Conservation (phyloP, 2,329 filamentous ascomycete genomes). For the Trichoderma polysporum region DNA sequence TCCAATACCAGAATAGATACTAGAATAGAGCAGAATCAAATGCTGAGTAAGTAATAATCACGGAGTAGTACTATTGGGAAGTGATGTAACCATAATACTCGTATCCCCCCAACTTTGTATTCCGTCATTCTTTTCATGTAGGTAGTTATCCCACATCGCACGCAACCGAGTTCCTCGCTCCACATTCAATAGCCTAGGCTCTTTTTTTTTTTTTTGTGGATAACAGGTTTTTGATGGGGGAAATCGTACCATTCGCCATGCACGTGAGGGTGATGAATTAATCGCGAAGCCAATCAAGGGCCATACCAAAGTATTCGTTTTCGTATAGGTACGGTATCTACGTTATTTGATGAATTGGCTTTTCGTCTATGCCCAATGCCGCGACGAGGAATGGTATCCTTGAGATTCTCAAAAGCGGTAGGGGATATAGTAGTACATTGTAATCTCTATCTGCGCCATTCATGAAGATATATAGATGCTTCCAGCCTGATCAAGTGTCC, state of each 20-base stretch:
- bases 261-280: not conserved
- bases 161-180: not conserved
- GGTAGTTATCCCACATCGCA: too few species aligned
- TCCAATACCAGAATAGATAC: too few species aligned
- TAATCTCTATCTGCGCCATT: slow-evolving; percentile 15
- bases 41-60: too few species aligned
- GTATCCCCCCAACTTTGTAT: not conserved
- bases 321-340: not conserved
- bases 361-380: not conserved
- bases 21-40: not conserved
- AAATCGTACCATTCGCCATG: not conserved
- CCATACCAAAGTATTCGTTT: not conserved
- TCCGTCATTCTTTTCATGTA: too few species aligned
- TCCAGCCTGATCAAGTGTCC: not conserved
- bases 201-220: not conserved
- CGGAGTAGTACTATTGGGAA: too few species aligned
- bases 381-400: not conserved
- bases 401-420: not conserved
- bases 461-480: slow-evolving; percentile 5
- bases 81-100: not conserved
- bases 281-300: not conserved
- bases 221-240: not conserved
- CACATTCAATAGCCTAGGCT: not conserved
- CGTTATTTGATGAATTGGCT: not conserved
- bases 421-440: slow-evolving; percentile 16